Evolutionary conservation across 371 early-diverging fungal genomes (phyloP), one percentile per base, ranked within the genome.

Genomic region (Actinomortierella wolfii): DNA sequence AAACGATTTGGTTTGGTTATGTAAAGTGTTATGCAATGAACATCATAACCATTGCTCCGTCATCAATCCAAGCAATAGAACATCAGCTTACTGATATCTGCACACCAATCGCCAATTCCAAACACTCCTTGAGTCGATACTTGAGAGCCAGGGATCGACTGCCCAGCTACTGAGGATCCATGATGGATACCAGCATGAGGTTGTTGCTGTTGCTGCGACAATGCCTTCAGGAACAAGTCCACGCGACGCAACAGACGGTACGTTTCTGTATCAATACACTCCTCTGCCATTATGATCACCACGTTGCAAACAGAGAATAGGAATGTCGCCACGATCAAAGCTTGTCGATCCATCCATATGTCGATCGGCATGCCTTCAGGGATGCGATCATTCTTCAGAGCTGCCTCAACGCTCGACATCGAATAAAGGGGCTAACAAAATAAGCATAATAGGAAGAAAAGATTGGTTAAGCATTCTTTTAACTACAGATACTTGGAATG

Each of bases 261-360:
- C 3, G 59, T 50, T n/a, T 34, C 55, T 2, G 46, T 21, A 11
- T 34, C 34, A 11, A 34, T 11, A 34, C 34, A 34, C 34, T 70
- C 83, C 56, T 86, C 86, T 11, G 77, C 76, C 21, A 88, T 85
- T 2, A 89, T 77, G 14, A 92, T 29, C 4, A 92, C 68, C 20
- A 89, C 85, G 54, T 92, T 89, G 54, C 91, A 90, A 3, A 90
- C 80, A 7, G 87, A 85, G 14, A 86, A 60, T 66, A 89, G 53
- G 50, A 89, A 88, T 14, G 87, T 73, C 3, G 67, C 57, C 47
- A 64, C 25, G 8, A 43, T 21, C 20, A 64, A 47, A 56, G 81
- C 85, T 60, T 86, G 86, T 49, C 81, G 76, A 47, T 86, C 86
- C 20, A 82, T 55, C 84, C 84, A 84, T 15, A 82, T 42, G 29